phyloP scores from a whole-genome alignment of 495 filamentous ascomycete genomes.

The Astrocystis sublimbata region DNA sequence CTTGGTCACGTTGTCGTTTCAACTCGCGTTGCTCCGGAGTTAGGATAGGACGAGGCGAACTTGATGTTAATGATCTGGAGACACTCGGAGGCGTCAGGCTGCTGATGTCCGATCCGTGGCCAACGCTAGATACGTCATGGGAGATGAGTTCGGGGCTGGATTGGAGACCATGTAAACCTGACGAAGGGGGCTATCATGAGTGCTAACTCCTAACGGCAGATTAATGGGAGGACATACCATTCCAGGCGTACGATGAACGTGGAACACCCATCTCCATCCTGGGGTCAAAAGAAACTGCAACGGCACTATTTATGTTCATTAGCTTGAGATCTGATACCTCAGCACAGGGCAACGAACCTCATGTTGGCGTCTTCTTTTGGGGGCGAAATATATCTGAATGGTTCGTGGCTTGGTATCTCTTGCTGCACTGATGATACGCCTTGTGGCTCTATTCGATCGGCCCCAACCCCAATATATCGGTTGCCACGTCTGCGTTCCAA shows the following conservation, averaged over 20 bases:
- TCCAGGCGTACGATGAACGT: slow-evolving; percentile 47
- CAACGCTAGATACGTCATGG: slow-evolving; percentile 39
- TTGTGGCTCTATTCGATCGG: slow-evolving; percentile 26
- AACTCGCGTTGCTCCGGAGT: slow-evolving; percentile 51
- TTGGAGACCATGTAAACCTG: slow-evolving; percentile 38
- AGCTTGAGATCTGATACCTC: background rate
- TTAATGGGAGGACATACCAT: slow-evolving; percentile 1
- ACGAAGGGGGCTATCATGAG: background rate
- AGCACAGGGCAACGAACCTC: slow-evolving; percentile 36
- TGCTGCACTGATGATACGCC: slow-evolving; percentile 5
- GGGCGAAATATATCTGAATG: slow-evolving; percentile 32
- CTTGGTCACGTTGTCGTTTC: slow-evolving; percentile 51
- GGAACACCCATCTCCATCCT: slow-evolving; percentile 46
- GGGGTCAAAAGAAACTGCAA: slow-evolving; percentile 48
- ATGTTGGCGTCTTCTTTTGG: slow-evolving; percentile 36
- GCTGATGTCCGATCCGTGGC: slow-evolving; percentile 40
- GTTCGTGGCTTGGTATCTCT: slow-evolving; percentile 36
- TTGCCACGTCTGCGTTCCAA: slow-evolving; percentile 22
- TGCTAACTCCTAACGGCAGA: background rate
- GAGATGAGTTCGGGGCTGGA: slow-evolving; percentile 39
- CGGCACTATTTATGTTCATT: slow-evolving; percentile 36
- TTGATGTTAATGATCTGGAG: slow-evolving; percentile 48
- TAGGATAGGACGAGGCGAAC: slow-evolving; percentile 46
- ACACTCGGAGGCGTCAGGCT: slow-evolving; percentile 46
- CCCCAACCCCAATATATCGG: slow-evolving; percentile 38